Evolutionary conservation across 306 rosid species (phyloP), one percentile per base, ranked within the genome.

Genomic region (Bauhinia variegata): DNA sequence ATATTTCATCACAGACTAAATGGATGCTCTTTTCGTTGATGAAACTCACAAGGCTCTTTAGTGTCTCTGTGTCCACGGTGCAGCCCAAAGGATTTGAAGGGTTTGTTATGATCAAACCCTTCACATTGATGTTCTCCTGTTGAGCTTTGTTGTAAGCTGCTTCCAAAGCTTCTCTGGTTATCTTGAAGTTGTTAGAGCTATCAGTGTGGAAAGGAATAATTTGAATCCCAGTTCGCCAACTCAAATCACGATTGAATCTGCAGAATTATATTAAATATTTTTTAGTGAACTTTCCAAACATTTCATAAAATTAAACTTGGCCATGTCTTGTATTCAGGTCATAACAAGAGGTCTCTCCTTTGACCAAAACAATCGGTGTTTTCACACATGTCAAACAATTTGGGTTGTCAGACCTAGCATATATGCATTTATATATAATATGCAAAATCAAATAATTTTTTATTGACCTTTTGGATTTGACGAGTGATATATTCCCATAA

Each of bases 51-150:
- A 89, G 62, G 84, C 69, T 86, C 70, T 58, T 83, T 13, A 93
- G 60, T 32, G 97, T 81, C 41, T 73, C 85, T 39, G 68, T 80
- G 70, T 87, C 93, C 3, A 86, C 6, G 37, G 80, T 83, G 1
- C 88, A 87, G 13, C 98, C 98, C 8, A 92, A 60, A 4, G 98
- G 98, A 65, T 92, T 89, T 33, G 98, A 92, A 0, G 98, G 98
- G 78, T 88, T 92, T 48, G 98, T 84, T 58, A 92, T 59, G 80
- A 92, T 59, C 70, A 92, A 28, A 5, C 98, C 98, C 65, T 81
- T 92, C 1, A 92, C 74, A 0, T 87, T 92, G 60, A 89, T 86
- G 47, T 80, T 78, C 54, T 72, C 44, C 7, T 81, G 75, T 75
- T 47, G 38, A 11, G 98, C 96, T 16, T 86, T 84, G 5, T 79